phyloP scores from a whole-genome alignment of 2,329 filamentous ascomycete genomes.

The Aspergillus texensis region DNA sequence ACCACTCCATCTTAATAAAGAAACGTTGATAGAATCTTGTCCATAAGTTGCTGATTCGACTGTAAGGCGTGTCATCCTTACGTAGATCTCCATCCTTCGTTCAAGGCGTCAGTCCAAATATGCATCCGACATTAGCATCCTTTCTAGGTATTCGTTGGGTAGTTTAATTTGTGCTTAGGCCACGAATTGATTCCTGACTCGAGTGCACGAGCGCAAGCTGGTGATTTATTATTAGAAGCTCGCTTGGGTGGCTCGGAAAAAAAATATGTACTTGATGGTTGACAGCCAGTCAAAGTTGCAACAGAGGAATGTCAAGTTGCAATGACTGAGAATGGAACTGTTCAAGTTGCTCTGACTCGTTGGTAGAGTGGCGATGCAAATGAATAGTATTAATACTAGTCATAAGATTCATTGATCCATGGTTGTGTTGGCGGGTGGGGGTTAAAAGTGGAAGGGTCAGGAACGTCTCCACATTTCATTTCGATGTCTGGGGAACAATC shows the following conservation, averaged over 20 bases:
- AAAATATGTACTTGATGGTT: neutral
- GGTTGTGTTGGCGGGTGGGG: neutral
- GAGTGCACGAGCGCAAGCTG: neutral
- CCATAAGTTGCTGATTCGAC: no score
- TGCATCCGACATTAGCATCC: neutral
- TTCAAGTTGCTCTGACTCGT: neutral
- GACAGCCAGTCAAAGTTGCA: neutral
- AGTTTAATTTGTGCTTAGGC: neutral
- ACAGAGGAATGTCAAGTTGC: neutral
- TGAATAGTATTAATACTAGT: neutral
- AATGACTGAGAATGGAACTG: neutral
- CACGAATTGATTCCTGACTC: neutral
- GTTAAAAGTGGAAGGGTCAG: neutral
- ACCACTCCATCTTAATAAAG: neutral
- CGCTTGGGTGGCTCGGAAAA: neutral
- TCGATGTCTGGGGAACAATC: neutral
- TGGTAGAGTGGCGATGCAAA: neutral
- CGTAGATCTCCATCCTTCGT: neutral
- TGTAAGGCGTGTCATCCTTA: neutral
- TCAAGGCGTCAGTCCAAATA: neutral
- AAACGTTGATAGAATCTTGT: neutral
- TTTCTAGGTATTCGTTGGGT: neutral
- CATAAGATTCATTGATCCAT: neutral
- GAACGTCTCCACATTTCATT: neutral
- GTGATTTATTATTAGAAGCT: neutral